Evolutionary conservation across 2,329 filamentous ascomycete genomes (phyloP).

Genomic region (Paecilomyces formosus): DNA sequence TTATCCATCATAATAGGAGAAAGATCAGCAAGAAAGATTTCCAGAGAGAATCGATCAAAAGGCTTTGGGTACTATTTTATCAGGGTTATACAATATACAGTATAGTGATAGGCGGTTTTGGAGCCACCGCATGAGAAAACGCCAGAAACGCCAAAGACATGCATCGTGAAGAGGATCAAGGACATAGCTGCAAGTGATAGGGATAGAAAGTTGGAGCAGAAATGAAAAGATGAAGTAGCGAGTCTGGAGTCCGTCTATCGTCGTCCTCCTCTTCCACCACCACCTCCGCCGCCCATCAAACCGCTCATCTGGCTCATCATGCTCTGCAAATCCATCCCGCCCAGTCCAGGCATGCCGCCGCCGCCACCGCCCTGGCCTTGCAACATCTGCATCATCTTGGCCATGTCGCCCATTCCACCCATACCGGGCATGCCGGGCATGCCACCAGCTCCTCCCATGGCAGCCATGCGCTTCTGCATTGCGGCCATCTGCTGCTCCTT

Average conservation of each 20-base stretch:
- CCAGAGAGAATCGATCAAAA: background rate
- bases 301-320: slow-evolving; percentile 75
- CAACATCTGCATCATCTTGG: slow-evolving; percentile 97
- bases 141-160: background rate
- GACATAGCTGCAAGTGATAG: background rate
- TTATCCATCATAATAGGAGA: too few relatives aligned
- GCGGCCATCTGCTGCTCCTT: slow-evolving; percentile 90
- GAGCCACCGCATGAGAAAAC: background rate
- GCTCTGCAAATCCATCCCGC: slow-evolving; percentile 57
- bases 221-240: background rate
- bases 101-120: background rate
- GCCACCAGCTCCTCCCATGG: slow-evolving; percentile 72
- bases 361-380: slow-evolving; percentile 63
- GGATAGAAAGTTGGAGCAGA: background rate
- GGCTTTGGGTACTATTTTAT: background rate
- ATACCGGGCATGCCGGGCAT: slow-evolving; percentile 39
- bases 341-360: slow-evolving; percentile 56
- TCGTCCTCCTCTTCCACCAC: slow-evolving; percentile 14
- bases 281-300: slow-evolving; percentile 36
- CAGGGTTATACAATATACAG: background rate
- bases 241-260: background rate
- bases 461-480: slow-evolving; percentile 92
- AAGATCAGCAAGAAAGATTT: too few relatives aligned
- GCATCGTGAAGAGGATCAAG: background rate
- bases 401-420: slow-evolving; percentile 70